phyloP scores from a whole-genome alignment of 1,284 basidiomycete species.

The Leccinum fallax region DNA sequence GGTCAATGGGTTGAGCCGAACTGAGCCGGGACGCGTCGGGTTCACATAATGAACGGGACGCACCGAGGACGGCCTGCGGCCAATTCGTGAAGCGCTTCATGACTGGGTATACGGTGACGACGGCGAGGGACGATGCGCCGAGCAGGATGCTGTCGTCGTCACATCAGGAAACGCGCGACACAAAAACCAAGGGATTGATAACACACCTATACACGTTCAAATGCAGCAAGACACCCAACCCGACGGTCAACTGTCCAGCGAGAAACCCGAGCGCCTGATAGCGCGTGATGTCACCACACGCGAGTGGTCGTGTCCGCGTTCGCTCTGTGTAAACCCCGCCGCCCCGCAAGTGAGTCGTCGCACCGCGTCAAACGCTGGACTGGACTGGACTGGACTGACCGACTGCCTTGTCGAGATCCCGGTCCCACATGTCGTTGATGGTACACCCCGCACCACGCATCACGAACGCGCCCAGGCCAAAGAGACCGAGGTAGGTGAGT shows the following conservation, averaged over 20 bases:
- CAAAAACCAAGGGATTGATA: too few species aligned
- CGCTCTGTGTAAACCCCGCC: slow-evolving; percentile 38
- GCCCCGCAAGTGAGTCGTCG: too few species aligned
- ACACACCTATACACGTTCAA: slow-evolving; percentile 91
- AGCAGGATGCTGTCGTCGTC: slow-evolving; percentile 71
- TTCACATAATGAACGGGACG: slow-evolving; percentile 25
- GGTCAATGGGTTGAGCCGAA: too few species aligned
- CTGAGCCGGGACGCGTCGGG: neutral
- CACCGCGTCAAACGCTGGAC: neutral
- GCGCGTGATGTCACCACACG: slow-evolving; percentile 79
- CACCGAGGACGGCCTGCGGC: slow-evolving; percentile 94
- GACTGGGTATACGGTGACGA: slow-evolving; percentile 91
- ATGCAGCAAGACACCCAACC: slow-evolving; percentile 89
- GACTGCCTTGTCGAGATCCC: slow-evolving; percentile 87
- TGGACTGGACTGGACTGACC: slow-evolving; percentile 51
- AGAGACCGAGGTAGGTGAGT: slow-evolving; percentile 78
- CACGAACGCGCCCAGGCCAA: slow-evolving; percentile 88
- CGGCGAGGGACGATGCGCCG: slow-evolving; percentile 86
- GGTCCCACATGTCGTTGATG: slow-evolving; percentile 99
- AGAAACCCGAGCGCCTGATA: slow-evolving; percentile 84
- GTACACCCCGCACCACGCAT: slow-evolving; percentile 99
- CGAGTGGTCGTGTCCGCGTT: slow-evolving; percentile 61
- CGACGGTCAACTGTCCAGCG: slow-evolving; percentile 79
- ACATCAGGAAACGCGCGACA: neutral
- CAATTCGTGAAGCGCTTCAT: slow-evolving; percentile 99